Base-by-base conservation (phyloP, 495 filamentous ascomycete genomes). In the Lophiostoma macrostomum region DNA sequence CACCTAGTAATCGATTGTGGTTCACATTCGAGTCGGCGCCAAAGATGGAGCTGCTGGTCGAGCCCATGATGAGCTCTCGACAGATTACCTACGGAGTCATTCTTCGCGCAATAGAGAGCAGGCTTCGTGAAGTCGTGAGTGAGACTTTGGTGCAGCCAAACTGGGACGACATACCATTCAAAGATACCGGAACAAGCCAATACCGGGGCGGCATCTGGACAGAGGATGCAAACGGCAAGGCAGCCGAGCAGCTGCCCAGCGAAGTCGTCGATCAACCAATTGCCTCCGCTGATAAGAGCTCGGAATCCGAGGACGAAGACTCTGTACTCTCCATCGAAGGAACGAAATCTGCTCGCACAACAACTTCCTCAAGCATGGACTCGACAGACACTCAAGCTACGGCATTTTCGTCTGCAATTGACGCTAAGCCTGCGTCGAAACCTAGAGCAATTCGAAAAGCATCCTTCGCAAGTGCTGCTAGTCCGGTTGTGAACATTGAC, bases 61-160 rank as follows among this genome's bases (percentile, higher is more conserved):
- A 96, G 65, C 93, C 93, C 5, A 90, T 98, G 56, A 90, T 98
- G 42, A 95, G 90, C 69, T 86, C 88, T 5, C 85, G 91, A 46
- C 91, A 96, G 68, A 94, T 98, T 42, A 96, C 93, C 0, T 97
- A 91, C 67, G 84, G 83, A 5, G 80, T 95, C 37, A 91, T 98
- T 38, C 78, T 96, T 11, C 84, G 90, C 40, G 85, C 90, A 40
- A 98, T 98, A 53, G 93, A 97, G 68, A 95, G 85, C 58, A 76
- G 91, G 20, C 95, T 98, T 64, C 83, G 91, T 49, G 90, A 96
- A 67, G 88, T 96, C 31, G 76, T 98, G 44, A 88, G 82, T 1
- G 93, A 98, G 70, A 95, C 90, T 13, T 67, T 96, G 7, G 93
- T 98, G n/a, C 73, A 86, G 38, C 94, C 94, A 0, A 88, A 94